A percentile compares a stretch with the other conserved stretches of the same genome.
Evolutionary conservation across 495 filamentous ascomycete species (phyloP).

Genomic region (Aspergillus saccharolyticus): DNA sequence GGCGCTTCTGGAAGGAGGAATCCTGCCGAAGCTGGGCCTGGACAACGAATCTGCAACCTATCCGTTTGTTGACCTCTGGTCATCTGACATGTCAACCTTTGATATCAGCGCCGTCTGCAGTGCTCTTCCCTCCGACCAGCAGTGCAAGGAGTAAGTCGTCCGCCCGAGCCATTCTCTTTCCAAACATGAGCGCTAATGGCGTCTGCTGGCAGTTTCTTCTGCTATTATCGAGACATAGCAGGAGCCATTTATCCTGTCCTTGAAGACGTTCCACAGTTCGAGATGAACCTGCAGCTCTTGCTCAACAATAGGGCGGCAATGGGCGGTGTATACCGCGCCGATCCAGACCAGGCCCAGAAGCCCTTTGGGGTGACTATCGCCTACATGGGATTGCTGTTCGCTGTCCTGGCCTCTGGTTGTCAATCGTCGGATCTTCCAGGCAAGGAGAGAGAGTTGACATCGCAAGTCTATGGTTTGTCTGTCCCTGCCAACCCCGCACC

Average conservation of each 20-base stretch:
- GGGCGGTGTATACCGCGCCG: slow-evolving; percentile 38
- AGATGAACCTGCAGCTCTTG: slow-evolving; percentile 62
- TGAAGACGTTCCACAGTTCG: slow-evolving; percentile 64
- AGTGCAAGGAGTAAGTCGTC: slow-evolving; percentile 58
- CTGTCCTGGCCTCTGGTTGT: slow-evolving; percentile 73
- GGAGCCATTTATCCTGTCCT: slow-evolving; percentile 82
- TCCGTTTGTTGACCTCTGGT: slow-evolving; percentile 65
- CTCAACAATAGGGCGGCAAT: slow-evolving; percentile 56
- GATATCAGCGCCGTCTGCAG: slow-evolving; percentile 65
- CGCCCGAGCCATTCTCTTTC: not conserved
- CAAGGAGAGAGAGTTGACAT: slow-evolving; percentile 53
- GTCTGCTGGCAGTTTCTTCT: slow-evolving; percentile 53
- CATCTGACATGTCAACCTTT: slow-evolving; percentile 61
- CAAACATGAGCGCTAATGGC: not conserved
- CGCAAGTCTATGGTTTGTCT: slow-evolving; percentile 51
- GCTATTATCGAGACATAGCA: slow-evolving; percentile 71
- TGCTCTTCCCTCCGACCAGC: slow-evolving; percentile 63
- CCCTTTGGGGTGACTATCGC: slow-evolving; percentile 60
- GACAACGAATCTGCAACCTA: slow-evolving; percentile 80
- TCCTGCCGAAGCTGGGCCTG: slow-evolving; percentile 74
- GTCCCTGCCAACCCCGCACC: not conserved
- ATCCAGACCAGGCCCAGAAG: slow-evolving; percentile 29
- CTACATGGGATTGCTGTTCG: slow-evolving; percentile 68
- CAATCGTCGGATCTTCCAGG: slow-evolving; percentile 68
- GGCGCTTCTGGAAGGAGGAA: slow-evolving; percentile 66